These are phyloP conservation scores for Naganishia randhawae DNA, from an alignment of 768 basidiomycete species.

Conservation along the genomic window DNA sequence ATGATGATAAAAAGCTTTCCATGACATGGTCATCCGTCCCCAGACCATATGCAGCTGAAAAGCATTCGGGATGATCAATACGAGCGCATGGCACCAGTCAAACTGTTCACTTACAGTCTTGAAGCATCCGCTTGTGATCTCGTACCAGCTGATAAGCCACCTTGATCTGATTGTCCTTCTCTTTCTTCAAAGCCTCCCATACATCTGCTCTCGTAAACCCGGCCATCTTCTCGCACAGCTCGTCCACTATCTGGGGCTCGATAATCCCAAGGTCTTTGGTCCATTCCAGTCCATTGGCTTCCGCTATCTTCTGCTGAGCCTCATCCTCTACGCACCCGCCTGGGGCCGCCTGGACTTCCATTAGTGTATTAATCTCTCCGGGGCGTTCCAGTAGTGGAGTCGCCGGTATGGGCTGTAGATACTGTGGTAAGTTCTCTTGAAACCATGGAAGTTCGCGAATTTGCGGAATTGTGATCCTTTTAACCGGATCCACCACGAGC, in stretches of 20 bases:
- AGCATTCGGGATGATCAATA: conserved; percentile 60
- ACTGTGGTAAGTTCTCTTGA: conserved; percentile 74
- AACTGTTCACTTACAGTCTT: conserved; percentile 65
- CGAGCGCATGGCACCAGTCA: conserved; percentile 26
- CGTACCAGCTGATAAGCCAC: conserved; percentile 91
- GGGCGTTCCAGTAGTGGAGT: conserved; percentile 52
- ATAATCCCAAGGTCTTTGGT: conserved; percentile 90
- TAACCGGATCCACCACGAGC: conserved; percentile 90
- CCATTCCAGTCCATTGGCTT: conserved; percentile 53
- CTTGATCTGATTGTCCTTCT: conserved; percentile 91
- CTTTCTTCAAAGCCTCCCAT: conserved; percentile 75
- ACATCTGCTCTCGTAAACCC: conserved; percentile 78
- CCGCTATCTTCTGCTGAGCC: conserved; percentile 37
- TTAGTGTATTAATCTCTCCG: conserved; percentile 14
- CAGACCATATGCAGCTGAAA: conserved; percentile 46
- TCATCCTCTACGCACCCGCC: conserved; percentile 33
- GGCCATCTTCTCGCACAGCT: conserved; percentile 67
- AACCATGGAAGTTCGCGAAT: conserved; percentile 90
- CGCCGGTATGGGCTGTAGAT: conserved; percentile 73
- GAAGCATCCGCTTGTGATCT: conserved; percentile 77
- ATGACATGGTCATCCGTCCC: conserved; percentile 73
- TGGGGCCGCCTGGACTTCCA: conserved; percentile 39
- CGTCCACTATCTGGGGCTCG: conserved; percentile 84
- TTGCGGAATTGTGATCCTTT: conserved; percentile 87
- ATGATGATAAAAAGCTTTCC: conserved; percentile 52